phyloP scores from a whole-genome alignment of 345 rosid genomes.

The Heritiera littoralis region DNA sequence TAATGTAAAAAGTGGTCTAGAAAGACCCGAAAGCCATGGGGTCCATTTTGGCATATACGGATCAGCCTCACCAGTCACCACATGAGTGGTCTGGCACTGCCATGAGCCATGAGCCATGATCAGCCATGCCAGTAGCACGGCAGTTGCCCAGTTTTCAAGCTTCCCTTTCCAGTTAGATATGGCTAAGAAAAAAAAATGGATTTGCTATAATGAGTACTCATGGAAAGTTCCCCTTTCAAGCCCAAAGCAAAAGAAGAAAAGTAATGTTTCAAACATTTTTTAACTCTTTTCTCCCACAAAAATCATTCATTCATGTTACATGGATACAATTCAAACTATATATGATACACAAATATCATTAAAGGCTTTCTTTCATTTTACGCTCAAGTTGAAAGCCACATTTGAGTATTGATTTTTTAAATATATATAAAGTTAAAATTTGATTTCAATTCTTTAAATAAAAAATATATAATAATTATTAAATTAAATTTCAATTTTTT shows the following conservation, averaged over 20 bases:
- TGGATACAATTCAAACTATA: not conserved
- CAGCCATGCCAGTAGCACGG: not conserved
- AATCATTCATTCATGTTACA: not conserved
- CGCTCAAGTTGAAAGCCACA: too few relatives aligned
- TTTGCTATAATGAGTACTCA: constrained; percentile 8
- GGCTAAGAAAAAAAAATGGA: constrained; percentile 13
- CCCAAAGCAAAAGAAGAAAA: not conserved
- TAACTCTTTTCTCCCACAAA: not conserved
- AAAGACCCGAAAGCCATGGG: constrained; percentile 8
- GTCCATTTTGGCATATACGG: constrained; percentile 14
- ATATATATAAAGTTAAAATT: too few relatives aligned
- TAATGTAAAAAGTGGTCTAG: not conserved
- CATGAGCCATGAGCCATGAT: not conserved
- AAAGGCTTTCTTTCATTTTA: too few relatives aligned
- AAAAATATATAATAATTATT: not conserved
- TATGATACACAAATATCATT: not conserved
- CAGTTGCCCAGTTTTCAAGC: constrained; percentile 6
- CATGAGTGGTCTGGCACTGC: constrained; percentile 15
- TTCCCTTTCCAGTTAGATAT: constrained; percentile 11
- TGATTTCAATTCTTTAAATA: too few relatives aligned
- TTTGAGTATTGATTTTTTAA: too few relatives aligned
- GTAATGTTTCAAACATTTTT: not conserved
- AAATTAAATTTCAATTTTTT: not conserved
- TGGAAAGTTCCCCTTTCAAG: not conserved
- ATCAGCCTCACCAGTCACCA: not conserved